Conservation (phyloP, 805 yeast genomes). For the Candida ovalis region DNA sequence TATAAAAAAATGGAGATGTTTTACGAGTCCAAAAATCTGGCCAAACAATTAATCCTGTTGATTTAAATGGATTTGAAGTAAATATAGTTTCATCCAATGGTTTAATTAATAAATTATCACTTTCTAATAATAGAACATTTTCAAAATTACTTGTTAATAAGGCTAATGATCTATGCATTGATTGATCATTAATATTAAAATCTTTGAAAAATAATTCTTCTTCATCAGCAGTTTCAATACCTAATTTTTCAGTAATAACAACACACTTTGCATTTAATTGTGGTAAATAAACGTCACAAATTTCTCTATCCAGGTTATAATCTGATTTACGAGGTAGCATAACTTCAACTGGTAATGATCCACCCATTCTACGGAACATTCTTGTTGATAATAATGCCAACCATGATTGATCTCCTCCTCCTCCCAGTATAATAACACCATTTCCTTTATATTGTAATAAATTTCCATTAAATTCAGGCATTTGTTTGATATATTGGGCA, state of each 20-base stretch:
- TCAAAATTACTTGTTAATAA: slow-evolving; percentile 42
- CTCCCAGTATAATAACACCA: slow-evolving; percentile 70
- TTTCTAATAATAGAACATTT: slow-evolving; percentile 42
- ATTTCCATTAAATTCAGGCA: slow-evolving; percentile 38
- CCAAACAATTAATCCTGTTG: slow-evolving; percentile 63
- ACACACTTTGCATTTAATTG: slow-evolving; percentile 57
- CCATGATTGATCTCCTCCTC: slow-evolving; percentile 63
- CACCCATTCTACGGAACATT: slow-evolving; percentile 44
- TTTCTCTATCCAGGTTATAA: slow-evolving; percentile 41
- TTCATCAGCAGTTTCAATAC: slow-evolving; percentile 24
- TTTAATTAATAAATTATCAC: slow-evolving; percentile 41
- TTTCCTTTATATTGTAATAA: slow-evolving; percentile 35
- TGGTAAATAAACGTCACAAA: slow-evolving; percentile 42
- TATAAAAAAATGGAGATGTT: slow-evolving; percentile 66
- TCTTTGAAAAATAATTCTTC: slow-evolving; percentile 40
- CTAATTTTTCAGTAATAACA: slow-evolving; percentile 47
- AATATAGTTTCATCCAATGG: slow-evolving; percentile 36
- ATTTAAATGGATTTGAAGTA: slow-evolving; percentile 44
- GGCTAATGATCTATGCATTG: slow-evolving; percentile 35
- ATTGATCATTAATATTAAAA: slow-evolving; percentile 33
- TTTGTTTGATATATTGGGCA: slow-evolving; percentile 25
- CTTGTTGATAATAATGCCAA: slow-evolving; percentile 53
- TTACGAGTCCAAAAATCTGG: slow-evolving; percentile 82
- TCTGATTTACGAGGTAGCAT: slow-evolving; percentile 39
- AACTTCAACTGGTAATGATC: slow-evolving; percentile 43